Evolutionary conservation across 2,329 filamentous ascomycete genomes (phyloP).

Genomic region (Aaosphaeria arxii): DNA sequence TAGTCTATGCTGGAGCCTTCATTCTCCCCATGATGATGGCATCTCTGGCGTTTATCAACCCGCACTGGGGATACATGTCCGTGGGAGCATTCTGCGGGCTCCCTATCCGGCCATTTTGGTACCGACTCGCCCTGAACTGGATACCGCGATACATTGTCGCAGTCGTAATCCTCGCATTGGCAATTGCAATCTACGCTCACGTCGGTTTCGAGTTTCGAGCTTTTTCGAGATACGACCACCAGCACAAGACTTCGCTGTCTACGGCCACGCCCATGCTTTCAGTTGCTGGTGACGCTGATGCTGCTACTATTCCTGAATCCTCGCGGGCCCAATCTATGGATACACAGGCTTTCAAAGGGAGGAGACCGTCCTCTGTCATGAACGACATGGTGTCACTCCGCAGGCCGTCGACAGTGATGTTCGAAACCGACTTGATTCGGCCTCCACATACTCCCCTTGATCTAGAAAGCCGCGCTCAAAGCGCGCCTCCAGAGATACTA

Average conservation of each 20-base stretch:
- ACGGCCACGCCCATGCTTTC: constrained; percentile 4
- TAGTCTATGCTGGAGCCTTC: constrained; percentile 58
- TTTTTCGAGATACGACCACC: constrained; percentile 24
- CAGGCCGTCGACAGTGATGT: neutral
- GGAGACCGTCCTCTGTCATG: neutral
- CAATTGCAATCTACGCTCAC: constrained; percentile 68
- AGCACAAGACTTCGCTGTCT: constrained; percentile 9
- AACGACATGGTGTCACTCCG: neutral
- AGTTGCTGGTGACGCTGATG: constrained; percentile 3
- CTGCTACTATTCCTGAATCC: neutral
- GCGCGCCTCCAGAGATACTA: neutral
- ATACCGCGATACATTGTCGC: constrained; percentile 71
- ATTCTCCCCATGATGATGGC: constrained; percentile 60
- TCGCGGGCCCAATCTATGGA: neutral
- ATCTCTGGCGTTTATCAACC: constrained; percentile 61
- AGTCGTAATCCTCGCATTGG: constrained; percentile 60
- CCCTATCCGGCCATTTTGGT: constrained; percentile 66
- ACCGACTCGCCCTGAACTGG: constrained; percentile 67
- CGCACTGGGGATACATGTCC: constrained; percentile 55
- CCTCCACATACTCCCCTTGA: neutral
- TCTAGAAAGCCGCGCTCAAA: neutral
- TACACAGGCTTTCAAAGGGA: neutral
- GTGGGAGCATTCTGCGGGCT: constrained; percentile 69
- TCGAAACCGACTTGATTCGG: neutral
- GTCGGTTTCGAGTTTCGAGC: constrained; percentile 47